Evolutionary conservation across 345 rosid genomes (phyloP).

Genomic region (Arabidopsis thaliana): TAIR10.1 NC_003070.9:22412001-22412500

Average conservation of each 20-base stretch:
- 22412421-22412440: slow-evolving; percentile 2
- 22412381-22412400: slow-evolving; percentile 24
- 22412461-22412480: slow-evolving; percentile 73
- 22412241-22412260: slow-evolving; percentile 28
- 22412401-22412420: slow-evolving; percentile 19
- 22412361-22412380: slow-evolving; percentile 38
- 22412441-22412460: slow-evolving; percentile 35
- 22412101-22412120: background rate
- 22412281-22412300: slow-evolving; percentile 44
- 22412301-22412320: slow-evolving; percentile 25
- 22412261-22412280: slow-evolving; percentile 19
- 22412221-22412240: background rate
- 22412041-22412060: background rate
- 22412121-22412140: background rate
- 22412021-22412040: background rate
- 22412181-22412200: too few species aligned
- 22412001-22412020: background rate
- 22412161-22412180: background rate
- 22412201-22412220: too few species aligned
- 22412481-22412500: slow-evolving; percentile 70
- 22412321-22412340: slow-evolving; percentile 35
- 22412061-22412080: background rate
- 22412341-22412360: slow-evolving; percentile 26
- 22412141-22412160: background rate
- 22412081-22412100: slow-evolving; percentile 6